These are phyloP conservation scores for Reutealis trisperma DNA, from an alignment of 345 rosid species.

Conservation along the genomic window DNA sequence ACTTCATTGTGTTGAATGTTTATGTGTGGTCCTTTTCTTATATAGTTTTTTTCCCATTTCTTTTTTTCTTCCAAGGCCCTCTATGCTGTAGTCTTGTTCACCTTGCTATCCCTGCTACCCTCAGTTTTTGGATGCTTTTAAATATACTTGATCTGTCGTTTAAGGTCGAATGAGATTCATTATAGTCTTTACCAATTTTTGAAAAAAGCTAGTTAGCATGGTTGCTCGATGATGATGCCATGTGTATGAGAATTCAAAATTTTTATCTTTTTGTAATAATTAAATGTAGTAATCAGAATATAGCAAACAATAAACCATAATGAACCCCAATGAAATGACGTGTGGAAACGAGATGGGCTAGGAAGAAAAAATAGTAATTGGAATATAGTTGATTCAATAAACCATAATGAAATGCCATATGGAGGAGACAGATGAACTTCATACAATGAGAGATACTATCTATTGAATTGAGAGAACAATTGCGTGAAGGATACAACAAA, in stretches of 20 bases:
- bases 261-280: too few species aligned
- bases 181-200: background rate
- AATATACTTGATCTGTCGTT: background rate
- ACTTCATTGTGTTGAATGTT: background rate
- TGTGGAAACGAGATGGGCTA: background rate
- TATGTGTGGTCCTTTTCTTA: background rate
- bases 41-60: background rate
- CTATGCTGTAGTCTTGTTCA: background rate
- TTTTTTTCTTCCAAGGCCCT: background rate
- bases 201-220: background rate
- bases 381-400: background rate
- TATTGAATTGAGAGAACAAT: background rate
- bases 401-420: background rate
- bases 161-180: background rate
- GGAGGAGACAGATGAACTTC: background rate
- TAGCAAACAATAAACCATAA: background rate
- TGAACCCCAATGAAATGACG: background rate
- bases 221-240: too few species aligned
- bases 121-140: background rate
- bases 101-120: background rate
- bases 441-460: background rate
- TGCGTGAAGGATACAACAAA: background rate
- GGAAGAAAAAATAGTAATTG: background rate
- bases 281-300: too few species aligned
- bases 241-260: too few species aligned